Evolutionary conservation across 2,329 filamentous ascomycete species (phyloP), one percentile per base, ranked within the genome.

Genomic region (Lachnellula subtilissima): DNA sequence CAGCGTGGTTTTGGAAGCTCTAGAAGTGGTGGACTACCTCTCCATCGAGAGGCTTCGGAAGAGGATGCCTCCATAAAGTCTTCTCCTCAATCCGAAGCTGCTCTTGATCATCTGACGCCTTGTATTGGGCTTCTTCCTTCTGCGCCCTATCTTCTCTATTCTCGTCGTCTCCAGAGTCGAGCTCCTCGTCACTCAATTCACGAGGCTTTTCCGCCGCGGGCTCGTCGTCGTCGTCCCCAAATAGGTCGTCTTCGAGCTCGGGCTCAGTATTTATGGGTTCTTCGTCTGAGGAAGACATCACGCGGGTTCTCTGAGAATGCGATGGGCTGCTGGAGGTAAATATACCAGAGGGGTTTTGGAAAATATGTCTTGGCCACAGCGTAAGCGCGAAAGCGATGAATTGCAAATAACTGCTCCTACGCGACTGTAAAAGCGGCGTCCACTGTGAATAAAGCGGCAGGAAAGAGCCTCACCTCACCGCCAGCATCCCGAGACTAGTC

Each of bases 1-100:
- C 49, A 71, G 64, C 23, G 23, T 56, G n/a, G 43, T 32, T 19
- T 35, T 42, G 37, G 32, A 48, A 23, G 19, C 25, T 12, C 17
- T 32, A 43, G 9, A 12, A 45, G 17, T 39, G 7, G 42, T 45
- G 68, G 12, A 17, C 56, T 74, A 91, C 87, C 70, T 83, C 82
- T 67, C 85, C 85, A 67, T 91, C 86, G 61, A 81, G 84, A 39
- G 87, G 80, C 66, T 87, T 86, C 14, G 89, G 89, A 14, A 86
- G 75, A 50, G 83, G 78, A 69, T 92, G 89, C 47, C 88, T 81
- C 65, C 81, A 85, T 48, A 91, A 74, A 48, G 83, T 80, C 48
- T 86, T 76, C 51, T 85, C 83, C 73, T 84, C 80, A 52, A 88
- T 79, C 52, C 82, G 75, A 4, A 61, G 80, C 80, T 61, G 77